Evolutionary conservation across 306 rosid genomes (phyloP).

Genomic region (Coriaria nepalensis): DNA sequence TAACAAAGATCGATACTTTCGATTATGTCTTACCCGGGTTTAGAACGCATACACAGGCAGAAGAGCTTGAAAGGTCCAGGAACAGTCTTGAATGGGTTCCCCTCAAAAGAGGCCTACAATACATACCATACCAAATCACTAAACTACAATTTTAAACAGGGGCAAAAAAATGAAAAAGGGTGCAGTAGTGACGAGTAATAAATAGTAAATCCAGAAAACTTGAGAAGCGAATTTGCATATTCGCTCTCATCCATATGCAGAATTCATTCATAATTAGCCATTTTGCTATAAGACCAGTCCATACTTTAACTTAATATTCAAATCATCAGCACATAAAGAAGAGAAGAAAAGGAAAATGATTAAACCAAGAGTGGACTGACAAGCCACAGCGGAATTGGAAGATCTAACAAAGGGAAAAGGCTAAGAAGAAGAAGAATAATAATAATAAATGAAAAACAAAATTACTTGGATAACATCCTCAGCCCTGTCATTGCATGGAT

Average conservation of each 20-base stretch:
- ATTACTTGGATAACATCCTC: constrained; percentile 80
- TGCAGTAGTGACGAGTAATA: too few species aligned
- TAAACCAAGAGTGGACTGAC: too few species aligned
- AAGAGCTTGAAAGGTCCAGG: constrained; percentile 98
- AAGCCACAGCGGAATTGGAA: not conserved
- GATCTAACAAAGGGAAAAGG: not conserved
- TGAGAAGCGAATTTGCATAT: too few species aligned
- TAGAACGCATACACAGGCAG: constrained; percentile 92
- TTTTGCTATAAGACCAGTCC: too few species aligned
- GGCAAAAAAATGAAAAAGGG: too few species aligned
- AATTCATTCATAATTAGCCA: too few species aligned
- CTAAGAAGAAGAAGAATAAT: not conserved
- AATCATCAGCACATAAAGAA: too few species aligned
- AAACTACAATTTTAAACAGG: too few species aligned
- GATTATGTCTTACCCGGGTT: constrained; percentile 53
- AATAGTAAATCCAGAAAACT: too few species aligned
- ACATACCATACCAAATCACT: not conserved
- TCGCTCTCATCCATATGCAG: too few species aligned
- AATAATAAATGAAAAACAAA: not conserved
- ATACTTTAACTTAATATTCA: too few species aligned
- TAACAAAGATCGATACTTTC: not conserved
- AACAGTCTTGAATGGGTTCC: constrained; percentile 91
- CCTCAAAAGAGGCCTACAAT: constrained; percentile 83
- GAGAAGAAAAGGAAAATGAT: too few species aligned
- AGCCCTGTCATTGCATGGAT: constrained; percentile 85